Base-by-base conservation (phyloP, 1,284 basidiomycete species). In the Sphagnurus paluster region DNA sequence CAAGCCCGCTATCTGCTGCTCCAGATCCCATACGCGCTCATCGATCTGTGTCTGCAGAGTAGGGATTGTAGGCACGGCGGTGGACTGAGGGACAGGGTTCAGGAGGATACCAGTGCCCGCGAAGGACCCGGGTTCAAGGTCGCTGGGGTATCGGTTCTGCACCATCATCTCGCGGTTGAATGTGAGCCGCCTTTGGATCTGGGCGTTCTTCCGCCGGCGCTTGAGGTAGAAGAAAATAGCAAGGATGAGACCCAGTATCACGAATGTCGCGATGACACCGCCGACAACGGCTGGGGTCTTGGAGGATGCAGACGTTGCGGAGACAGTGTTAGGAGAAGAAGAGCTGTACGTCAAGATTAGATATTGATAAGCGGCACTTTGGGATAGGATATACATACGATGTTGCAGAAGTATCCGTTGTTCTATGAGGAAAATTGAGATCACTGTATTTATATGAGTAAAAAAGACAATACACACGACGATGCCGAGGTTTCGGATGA, bases 81-180 rank as follows among this genome's bases (percentile, higher is more conserved):
- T 19, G 41, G 39, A 2, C 28, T 35, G 1, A 29, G 37, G 41
- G 42, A 44, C 16, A 38, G 40, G 3, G 43, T n/a, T 17, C 23
- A 38, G 2, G 23, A 38, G 23, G 30, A 17, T 2, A 29, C 39
- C 9, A 24, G 38, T 8, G 42, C 39, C 1, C 42, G 39, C 3
- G 38, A 13, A 2, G n/a, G 2, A 24, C 5, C 45, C 42, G 30
- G 32, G 21, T 14, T 54, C 50, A 25, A 52, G 26, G 33, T 56
- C 50, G 17, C 14, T 10, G 25, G 45, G 39, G 10, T 19, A 20
- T 0, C 47, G 49, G 24, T 33, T 42, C 25, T 55, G 51, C 17
- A 57, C 49, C 56, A 57, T 55, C 13, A 52, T 7, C 23, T 55
- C 47, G 13, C 48, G 49, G 28, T 50, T 32, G 38, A 55, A 57